Percentiles rank a stretch among this genome's conserved stretches.
Evolutionary conservation across 2,329 filamentous ascomycete species (phyloP).

Genomic region (Aureobasidium pullulans): DNA sequence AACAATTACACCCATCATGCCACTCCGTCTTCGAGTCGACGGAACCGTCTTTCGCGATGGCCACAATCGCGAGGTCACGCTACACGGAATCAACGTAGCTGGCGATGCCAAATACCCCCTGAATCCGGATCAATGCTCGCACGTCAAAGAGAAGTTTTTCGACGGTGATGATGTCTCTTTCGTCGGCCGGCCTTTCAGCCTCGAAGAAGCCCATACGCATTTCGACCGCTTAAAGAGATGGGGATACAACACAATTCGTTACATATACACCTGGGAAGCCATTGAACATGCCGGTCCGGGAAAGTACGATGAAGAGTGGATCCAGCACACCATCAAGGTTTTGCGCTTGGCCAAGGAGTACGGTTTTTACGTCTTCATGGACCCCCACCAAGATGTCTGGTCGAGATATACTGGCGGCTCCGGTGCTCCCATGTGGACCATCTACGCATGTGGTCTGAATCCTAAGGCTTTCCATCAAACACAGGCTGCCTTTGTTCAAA

Average conservation of each 20-base stretch:
- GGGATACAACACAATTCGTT: constrained; percentile 94
- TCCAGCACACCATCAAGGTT: constrained; percentile 80
- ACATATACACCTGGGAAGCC: constrained; percentile 98
- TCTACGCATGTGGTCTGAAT: constrained; percentile 89
- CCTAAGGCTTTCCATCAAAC: constrained; percentile 77
- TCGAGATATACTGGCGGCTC: constrained; percentile 90
- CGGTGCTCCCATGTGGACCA: constrained; percentile 93
- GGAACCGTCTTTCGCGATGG: constrained; percentile 76
- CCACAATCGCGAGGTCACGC: constrained; percentile 73
- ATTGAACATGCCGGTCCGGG: constrained; percentile 88
- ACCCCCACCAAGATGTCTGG: constrained; percentile 98
- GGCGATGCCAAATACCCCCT: constrained; percentile 86
- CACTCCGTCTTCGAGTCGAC: constrained; percentile 73
- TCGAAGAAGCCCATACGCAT: constrained; percentile 75
- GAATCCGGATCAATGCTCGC: constrained; percentile 71
- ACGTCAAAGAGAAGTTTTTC: constrained; percentile 73
- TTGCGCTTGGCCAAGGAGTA: constrained; percentile 79
- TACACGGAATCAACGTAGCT: constrained; percentile 91
- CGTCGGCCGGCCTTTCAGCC: constrained; percentile 73
- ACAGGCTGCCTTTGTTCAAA: constrained; percentile 89
- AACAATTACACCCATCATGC: constrained; percentile 50
- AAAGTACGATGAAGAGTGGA: constrained; percentile 88
- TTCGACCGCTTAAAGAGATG: constrained; percentile 79
- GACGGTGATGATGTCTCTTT: constrained; percentile 90
- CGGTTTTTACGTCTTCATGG: constrained; percentile 96